Evolutionary conservation across 2,329 filamentous ascomycete genomes (phyloP), one percentile per base, ranked within the genome.

Genomic region (Fusarium clavum): DNA sequence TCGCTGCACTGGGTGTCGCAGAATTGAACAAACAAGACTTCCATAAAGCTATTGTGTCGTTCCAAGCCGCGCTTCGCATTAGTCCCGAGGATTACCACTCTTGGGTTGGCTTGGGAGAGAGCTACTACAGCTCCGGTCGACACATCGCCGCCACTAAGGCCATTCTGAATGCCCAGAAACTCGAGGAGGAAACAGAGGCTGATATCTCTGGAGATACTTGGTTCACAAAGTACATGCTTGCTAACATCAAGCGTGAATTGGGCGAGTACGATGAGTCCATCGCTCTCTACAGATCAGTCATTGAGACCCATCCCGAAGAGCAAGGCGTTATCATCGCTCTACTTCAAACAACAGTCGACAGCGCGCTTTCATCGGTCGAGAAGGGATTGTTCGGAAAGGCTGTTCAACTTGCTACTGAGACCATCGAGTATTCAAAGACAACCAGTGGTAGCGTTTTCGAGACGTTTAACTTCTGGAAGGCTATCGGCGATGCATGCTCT

Each of bases 171-270:
- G 96, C 95, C 0, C 91, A 95, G 76, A 88, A 87, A 57, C 85
- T 97, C 7, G 92, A 95, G 67, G 84, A 88, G 29, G 84, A 85
- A 2, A 79, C 87, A 0, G 72, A 77, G 79, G 84, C n/a, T 76
- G 85, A 76, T 79, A 87, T 77, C 1, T 77, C 80, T 3, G 89
- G 87, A 1, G 92, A 97, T 72, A 92, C 88, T 12, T 99, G 96
- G 96, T 99, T 98, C 78, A 94, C 94, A 10, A 93, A 93, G 77
- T 98, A 98, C 79, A 97, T 99, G 91, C 88, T 98, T 64, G 94
- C 94, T 43, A 98, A 99, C 75, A 93, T 99, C 57, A 94, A 94
- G 79, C 90, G 94, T 57, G 95, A 98, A 77, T 85, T 98, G 49
- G 94, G 94, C n/a, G 91, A 97, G 44, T 97, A 91, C 73, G 92